phyloP scores from a whole-genome alignment of 371 early-diverging fungal species.

The Zopfochytrium polystomum region DNA sequence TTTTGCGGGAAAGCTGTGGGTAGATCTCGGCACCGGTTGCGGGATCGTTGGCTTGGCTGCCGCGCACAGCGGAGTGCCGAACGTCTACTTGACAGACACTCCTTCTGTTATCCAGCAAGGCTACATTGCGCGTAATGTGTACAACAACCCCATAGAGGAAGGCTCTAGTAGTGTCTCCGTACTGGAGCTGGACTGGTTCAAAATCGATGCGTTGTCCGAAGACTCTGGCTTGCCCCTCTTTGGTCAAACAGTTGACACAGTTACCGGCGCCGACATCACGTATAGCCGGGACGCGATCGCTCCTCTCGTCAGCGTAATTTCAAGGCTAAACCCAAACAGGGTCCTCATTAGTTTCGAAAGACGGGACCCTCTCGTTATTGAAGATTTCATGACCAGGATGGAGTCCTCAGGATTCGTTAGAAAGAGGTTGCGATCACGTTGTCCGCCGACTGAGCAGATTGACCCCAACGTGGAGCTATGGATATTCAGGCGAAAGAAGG shows the following conservation, averaged over 20 bases:
- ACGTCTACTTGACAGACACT: conserved; percentile 2
- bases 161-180: background rate
- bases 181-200: background rate
- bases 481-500: too few relatives aligned
- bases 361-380: conserved; percentile 1
- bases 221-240: background rate
- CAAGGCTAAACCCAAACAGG: background rate
- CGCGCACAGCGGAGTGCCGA: conserved; percentile 23
- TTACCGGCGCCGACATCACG: conserved; percentile 4
- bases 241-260: background rate
- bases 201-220: background rate
- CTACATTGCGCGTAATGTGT: background rate
- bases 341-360: conserved; percentile 1
- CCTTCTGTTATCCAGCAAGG: background rate
- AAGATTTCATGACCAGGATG: background rate
- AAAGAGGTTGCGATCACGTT: too few relatives aligned
- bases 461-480: too few relatives aligned
- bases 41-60: conserved; percentile 51
- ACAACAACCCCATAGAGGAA: background rate
- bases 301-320: background rate
- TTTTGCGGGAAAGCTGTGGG: conserved; percentile 16
- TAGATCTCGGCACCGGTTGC: conserved; percentile 57
- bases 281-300: background rate
- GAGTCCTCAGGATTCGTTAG: too few relatives aligned
- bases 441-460: too few relatives aligned